Conservation (phyloP, 495 filamentous ascomycete genomes). For the Annulohypoxylon bovei region DNA sequence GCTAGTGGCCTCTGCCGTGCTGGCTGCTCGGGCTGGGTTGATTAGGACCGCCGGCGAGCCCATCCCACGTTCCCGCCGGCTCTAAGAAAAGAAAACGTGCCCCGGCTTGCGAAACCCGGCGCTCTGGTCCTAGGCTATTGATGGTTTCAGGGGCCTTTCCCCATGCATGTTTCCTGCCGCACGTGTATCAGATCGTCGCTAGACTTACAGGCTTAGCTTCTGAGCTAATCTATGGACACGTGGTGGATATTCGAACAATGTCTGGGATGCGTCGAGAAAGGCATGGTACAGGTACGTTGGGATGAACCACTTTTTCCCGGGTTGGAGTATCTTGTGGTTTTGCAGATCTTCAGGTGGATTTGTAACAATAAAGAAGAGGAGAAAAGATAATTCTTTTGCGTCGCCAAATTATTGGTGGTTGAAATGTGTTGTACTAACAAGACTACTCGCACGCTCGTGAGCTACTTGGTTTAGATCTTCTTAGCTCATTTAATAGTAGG, state of each 20-base stretch:
- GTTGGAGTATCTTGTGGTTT: neutral
- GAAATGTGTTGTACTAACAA: no score
- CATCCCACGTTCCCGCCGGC: conserved; percentile 30
- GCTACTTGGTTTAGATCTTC: neutral
- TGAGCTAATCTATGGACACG: conserved; percentile 14
- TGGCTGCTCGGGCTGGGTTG: conserved; percentile 18
- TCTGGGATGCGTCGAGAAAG: neutral
- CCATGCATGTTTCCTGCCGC: conserved; percentile 1
- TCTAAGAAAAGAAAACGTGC: conserved; percentile 10
- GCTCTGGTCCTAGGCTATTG: conserved; percentile 28
- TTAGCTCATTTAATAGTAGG: neutral
- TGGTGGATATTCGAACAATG: conserved; percentile 6
- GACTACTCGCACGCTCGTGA: no score
- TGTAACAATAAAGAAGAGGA: neutral
- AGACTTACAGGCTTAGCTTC: neutral
- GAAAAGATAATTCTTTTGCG: no score
- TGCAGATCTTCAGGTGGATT: neutral
- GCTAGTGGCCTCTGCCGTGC: conserved; percentile 24
- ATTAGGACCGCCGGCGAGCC: conserved; percentile 32
- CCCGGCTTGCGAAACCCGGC: conserved; percentile 17
- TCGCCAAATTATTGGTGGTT: no score
- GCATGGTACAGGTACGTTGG: neutral
- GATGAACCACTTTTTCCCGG: neutral
- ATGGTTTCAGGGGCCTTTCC: conserved; percentile 11
- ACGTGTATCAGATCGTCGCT: neutral